These are phyloP conservation scores for Hortiboletus campestris DNA, from an alignment of 768 basidiomycete genomes.

Conservation along the genomic window DNA sequence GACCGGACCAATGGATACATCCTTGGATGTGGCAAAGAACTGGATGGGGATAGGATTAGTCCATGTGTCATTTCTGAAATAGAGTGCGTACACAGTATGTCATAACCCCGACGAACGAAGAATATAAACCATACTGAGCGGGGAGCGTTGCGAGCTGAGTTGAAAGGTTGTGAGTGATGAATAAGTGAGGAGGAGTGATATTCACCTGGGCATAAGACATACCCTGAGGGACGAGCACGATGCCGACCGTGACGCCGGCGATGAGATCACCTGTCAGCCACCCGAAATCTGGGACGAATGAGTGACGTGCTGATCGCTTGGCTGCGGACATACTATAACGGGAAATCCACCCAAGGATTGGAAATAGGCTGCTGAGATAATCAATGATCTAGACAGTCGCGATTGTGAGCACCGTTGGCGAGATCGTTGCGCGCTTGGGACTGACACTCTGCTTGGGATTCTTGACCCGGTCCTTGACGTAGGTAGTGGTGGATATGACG, in stretches of 20 bases:
- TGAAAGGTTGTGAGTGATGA: not conserved
- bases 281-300: slow-evolving; percentile 49
- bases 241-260: slow-evolving; percentile 90
- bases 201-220: slow-evolving; percentile 83
- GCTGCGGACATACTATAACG: slow-evolving; percentile 67
- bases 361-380: slow-evolving; percentile 78
- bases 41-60: slow-evolving; percentile 26
- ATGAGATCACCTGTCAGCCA: slow-evolving; percentile 88
- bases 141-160: slow-evolving; percentile 78
- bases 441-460: slow-evolving; percentile 52
- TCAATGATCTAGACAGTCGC: slow-evolving; percentile 43
- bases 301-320: not conserved
- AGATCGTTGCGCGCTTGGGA: not conserved
- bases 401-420: not conserved
- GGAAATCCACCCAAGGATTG: slow-evolving; percentile 80
- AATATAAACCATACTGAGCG: slow-evolving; percentile 89
- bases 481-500: slow-evolving; percentile 58
- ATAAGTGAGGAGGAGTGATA: not conserved
- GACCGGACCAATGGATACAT: slow-evolving; percentile 99
- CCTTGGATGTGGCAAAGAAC: slow-evolving; percentile 97
- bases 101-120: slow-evolving; percentile 85
- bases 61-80: not conserved
- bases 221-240: slow-evolving; percentile 92
- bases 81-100: slow-evolving; percentile 68
- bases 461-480: slow-evolving; percentile 38